These are phyloP conservation scores for Geranomyces michiganensis DNA, from an alignment of 192 early-diverging fungal genomes.

Conservation along the genomic window DNA sequence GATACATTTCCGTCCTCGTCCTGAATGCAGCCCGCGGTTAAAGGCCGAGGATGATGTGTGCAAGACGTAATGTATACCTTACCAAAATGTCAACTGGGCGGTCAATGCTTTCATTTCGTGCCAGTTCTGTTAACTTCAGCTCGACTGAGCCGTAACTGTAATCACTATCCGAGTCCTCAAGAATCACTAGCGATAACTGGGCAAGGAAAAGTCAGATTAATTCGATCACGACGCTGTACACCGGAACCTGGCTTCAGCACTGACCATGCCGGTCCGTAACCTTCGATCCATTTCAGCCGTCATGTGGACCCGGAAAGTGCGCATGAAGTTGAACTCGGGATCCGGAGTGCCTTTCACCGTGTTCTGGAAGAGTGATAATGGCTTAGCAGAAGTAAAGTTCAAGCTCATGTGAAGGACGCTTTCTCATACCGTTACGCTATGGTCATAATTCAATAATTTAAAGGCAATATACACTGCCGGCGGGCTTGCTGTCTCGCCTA, in stretches of 20 bases:
- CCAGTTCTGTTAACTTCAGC: slow-evolving; percentile 42
- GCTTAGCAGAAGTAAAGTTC: not conserved
- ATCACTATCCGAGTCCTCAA: slow-evolving; percentile 50
- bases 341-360: slow-evolving; percentile 39
- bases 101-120: slow-evolving; percentile 31
- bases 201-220: not conserved
- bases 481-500: not conserved
- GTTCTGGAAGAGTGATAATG: slow-evolving; percentile 24
- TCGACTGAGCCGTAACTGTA: slow-evolving; percentile 44
- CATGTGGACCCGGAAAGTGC: slow-evolving; percentile 43
- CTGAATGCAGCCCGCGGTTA: not conserved
- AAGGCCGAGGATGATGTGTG: too few species aligned
- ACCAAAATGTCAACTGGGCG: slow-evolving; percentile 35
- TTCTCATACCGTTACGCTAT: slow-evolving; percentile 30
- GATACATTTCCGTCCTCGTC: slow-evolving; percentile 35
- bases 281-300: slow-evolving; percentile 45
- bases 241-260: not conserved
- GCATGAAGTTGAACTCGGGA: slow-evolving; percentile 44
- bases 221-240: not conserved
- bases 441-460: slow-evolving; percentile 41
- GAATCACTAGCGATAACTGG: slow-evolving; percentile 34
- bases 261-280: slow-evolving; percentile 32
- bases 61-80: too few species aligned
- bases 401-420: not conserved
- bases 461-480: slow-evolving; percentile 46